Base-by-base conservation (phyloP, 768 basidiomycete species). In the Trametes cinnabarina region DNA sequence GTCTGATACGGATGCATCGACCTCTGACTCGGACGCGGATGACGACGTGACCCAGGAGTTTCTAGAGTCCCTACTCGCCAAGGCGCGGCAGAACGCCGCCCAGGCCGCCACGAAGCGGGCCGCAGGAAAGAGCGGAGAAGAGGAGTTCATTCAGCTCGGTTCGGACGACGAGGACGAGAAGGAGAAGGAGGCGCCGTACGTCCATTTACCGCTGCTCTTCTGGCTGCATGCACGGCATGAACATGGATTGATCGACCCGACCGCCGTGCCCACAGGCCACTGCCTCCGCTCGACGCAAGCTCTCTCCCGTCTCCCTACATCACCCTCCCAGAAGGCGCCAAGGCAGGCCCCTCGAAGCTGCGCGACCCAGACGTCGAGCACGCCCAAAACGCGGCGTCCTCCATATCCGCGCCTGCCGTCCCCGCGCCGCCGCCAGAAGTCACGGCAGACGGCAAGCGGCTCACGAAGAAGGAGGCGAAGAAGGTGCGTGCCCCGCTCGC, bases 381-480 rank as follows among this genome's bases (percentile, higher is more conserved):
- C 2, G 78, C 78, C 11, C 79, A 81, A 70, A 74, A 74, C 57
- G 80, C 80, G 9, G 75, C 81, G n/a, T 78, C 82, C 12, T 77
- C 77, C 20, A 72, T 66, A 20, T 71, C 74, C 39, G 74, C 71
- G 6, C 90, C 87, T 43, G 78, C 82, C 28, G 82, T 85, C 4
- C 90, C 88, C 34, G 71, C 80, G 49, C 83, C 82, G 17, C 85
- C 86, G 15, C 80, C 82, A 12, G 81, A 84, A 59, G 70, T 85
- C 3, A 78, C 79, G 42, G 82, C 82, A 56, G 77, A 78, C 35
- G 88, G 88, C 43, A 85, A 84, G 68, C 79, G 82, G 8, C 71
- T 91, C 42, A 92, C 87, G 14, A 91, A 84, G 68, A 87, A 79
- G 63, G 78, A 90, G 69, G 80, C 77, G 71, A 90, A 86, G 72